A percentile compares a stretch with the other conserved stretches of the same genome.
Evolutionary conservation across 2,329 filamentous ascomycete species (phyloP).

Genomic region (Coniella lustricola): DNA sequence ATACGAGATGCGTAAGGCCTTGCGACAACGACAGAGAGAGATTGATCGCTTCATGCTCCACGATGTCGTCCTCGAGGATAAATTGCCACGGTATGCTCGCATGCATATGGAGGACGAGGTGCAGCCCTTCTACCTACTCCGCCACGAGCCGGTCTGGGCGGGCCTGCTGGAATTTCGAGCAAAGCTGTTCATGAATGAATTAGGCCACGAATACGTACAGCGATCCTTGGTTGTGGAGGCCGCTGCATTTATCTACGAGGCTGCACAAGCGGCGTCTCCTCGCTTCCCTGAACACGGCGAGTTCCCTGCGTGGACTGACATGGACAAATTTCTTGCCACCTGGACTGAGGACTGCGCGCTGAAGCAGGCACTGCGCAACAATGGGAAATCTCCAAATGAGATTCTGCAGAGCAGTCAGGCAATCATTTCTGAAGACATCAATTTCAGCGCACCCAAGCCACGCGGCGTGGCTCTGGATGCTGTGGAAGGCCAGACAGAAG

Average conservation of each 20-base stretch:
- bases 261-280: constrained; percentile 6
- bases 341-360: constrained; percentile 12
- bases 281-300: neutral
- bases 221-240: constrained; percentile 20
- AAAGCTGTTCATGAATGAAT: constrained; percentile 18
- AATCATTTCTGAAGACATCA: neutral
- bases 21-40: constrained; percentile 14
- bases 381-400: neutral
- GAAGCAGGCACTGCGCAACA: constrained; percentile 4
- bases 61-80: constrained; percentile 20
- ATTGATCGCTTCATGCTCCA: constrained; percentile 16
- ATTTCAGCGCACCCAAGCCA: neutral
- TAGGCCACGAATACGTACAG: constrained; percentile 19
- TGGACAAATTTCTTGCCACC: constrained; percentile 17
- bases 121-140: neutral
- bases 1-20: constrained; percentile 8
- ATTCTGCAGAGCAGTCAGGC: neutral
- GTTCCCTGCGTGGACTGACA: constrained; percentile 17
- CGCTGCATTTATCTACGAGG: constrained; percentile 19
- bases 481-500: neutral
- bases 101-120: constrained; percentile 12
- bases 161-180: constrained; percentile 22
- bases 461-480: neutral
- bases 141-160: constrained; percentile 21
- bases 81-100: constrained; percentile 12